These are phyloP conservation scores for Xylaria bambusicola DNA, from an alignment of 495 filamentous ascomycete genomes.

Conservation along the genomic window DNA sequence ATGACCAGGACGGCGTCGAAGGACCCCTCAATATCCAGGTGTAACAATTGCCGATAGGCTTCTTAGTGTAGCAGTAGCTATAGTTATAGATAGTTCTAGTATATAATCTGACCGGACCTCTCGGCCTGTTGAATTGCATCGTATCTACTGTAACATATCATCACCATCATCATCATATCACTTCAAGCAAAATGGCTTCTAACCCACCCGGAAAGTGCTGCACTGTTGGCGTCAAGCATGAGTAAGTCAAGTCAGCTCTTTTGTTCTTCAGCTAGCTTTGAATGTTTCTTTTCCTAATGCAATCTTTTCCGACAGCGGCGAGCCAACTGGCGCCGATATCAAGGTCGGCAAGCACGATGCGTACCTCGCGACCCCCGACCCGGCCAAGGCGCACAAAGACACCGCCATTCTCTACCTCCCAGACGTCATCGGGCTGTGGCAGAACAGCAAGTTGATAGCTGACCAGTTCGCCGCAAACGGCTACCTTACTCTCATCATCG, in stretches of 20 bases:
- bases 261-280: too few relatives aligned
- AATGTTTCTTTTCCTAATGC: background rate
- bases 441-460: conserved; percentile 77
- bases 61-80: background rate
- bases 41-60: too few relatives aligned
- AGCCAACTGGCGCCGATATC: conserved; percentile 44
- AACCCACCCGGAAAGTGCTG: conserved; percentile 60
- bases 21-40: too few relatives aligned
- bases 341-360: conserved; percentile 48
- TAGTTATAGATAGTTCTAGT: too few relatives aligned
- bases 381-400: conserved; percentile 46
- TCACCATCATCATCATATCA: background rate
- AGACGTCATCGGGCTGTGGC: conserved; percentile 72
- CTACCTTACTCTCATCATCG: conserved; percentile 74
- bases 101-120: background rate
- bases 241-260: conserved; percentile 32
- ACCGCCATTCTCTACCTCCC: conserved; percentile 59
- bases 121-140: background rate
- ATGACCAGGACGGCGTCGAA: background rate
- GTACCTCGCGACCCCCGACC: conserved; percentile 52
- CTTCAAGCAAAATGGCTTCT: conserved; percentile 53
- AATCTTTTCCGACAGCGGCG: conserved; percentile 27
- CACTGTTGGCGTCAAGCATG: conserved; percentile 50
- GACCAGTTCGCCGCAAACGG: conserved; percentile 83
- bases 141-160: too few relatives aligned